Evolutionary conservation across 1,284 basidiomycete species (phyloP).

Genomic region (Xerocomus minutiporus): DNA sequence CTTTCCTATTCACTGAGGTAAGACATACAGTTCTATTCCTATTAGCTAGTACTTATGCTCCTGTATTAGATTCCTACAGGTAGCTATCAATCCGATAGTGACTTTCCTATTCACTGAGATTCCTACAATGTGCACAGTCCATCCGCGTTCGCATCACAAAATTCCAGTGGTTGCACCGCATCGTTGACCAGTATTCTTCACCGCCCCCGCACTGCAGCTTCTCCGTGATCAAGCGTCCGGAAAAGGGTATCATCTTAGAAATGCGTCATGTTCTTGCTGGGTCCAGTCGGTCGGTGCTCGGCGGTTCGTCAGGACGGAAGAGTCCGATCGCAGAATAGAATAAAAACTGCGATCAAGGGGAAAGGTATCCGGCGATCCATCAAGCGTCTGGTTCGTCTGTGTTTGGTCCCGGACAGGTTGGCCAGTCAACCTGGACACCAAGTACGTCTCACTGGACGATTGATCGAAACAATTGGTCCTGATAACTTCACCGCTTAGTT

Average conservation of each 20-base stretch:
- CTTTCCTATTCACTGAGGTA: no score
- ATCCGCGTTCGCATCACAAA: slow-evolving; percentile 49
- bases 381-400: slow-evolving; percentile 77
- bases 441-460: no score
- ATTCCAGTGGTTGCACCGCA: slow-evolving; percentile 56
- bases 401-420: slow-evolving; percentile 63
- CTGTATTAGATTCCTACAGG: no score
- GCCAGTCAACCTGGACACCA: slow-evolving; percentile 57
- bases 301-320: slow-evolving; percentile 43
- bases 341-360: slow-evolving; percentile 65
- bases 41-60: no score
- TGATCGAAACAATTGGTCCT: no score
- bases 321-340: slow-evolving; percentile 62
- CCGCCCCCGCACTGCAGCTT: slow-evolving; percentile 44
- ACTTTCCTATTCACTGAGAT: no score
- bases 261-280: slow-evolving; percentile 49
- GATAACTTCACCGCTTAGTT: no score
- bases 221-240: slow-evolving; percentile 60
- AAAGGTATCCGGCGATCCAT: slow-evolving; percentile 61
- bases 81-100: no score
- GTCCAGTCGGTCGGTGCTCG: slow-evolving; percentile 44
- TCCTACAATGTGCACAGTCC: slow-evolving; percentile 64
- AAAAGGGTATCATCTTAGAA: slow-evolving; percentile 62
- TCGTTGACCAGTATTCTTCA: slow-evolving; percentile 62
- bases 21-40: no score